phyloP scores from a whole-genome alignment of 345 rosid species.

The Laguncularia racemosa region DNA sequence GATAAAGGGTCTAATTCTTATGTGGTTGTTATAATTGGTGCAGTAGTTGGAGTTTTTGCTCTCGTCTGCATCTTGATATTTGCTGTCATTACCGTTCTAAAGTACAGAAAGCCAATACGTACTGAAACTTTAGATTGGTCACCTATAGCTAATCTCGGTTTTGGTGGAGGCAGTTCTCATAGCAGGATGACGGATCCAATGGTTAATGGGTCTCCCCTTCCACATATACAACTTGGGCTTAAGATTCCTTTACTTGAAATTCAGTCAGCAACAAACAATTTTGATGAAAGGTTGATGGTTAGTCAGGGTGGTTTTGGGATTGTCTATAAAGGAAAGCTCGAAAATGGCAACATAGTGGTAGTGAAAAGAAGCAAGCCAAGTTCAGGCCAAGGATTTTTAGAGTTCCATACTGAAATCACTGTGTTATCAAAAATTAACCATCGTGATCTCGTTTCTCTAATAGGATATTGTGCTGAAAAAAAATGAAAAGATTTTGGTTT shows the following conservation, averaged over 20 bases:
- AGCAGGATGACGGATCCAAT: conserved; percentile 13
- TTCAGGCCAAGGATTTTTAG: conserved; percentile 39
- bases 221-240: conserved; percentile 27
- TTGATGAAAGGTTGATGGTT: conserved; percentile 22
- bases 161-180: conserved; percentile 19
- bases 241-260: conserved; percentile 33
- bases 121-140: conserved; percentile 20
- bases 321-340: conserved; percentile 32
- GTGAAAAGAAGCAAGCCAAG: conserved; percentile 39
- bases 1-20: conserved; percentile 1
- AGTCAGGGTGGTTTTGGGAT: conserved; percentile 45
- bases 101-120: conserved; percentile 10
- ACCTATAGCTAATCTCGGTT: conserved; percentile 4
- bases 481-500: conserved; percentile 52
- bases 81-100: not conserved
- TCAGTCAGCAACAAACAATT: conserved; percentile 35
- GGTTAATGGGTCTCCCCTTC: conserved; percentile 10
- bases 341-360: conserved; percentile 32
- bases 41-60: conserved; percentile 19
- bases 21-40: conserved; percentile 16
- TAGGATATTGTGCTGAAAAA: conserved; percentile 58
- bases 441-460: conserved; percentile 60
- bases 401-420: conserved; percentile 49
- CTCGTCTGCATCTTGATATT: not conserved
- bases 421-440: conserved; percentile 56